phyloP scores from a whole-genome alignment of 2,329 filamentous ascomycete species.

The Tolypocladium pustulatum region DNA sequence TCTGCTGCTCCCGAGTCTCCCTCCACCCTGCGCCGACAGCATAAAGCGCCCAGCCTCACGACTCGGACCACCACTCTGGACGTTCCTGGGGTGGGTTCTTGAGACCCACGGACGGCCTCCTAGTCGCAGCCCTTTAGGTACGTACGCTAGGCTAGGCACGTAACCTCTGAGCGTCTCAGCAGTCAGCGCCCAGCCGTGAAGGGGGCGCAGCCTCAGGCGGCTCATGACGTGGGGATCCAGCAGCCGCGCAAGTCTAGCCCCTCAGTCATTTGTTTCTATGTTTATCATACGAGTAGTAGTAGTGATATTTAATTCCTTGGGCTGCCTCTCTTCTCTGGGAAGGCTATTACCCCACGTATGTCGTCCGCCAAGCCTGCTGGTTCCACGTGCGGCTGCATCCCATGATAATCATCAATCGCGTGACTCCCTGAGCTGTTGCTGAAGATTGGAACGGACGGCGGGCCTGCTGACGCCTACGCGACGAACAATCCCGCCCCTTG shows the following conservation, averaged over 20 bases:
- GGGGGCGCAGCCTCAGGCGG: background rate
- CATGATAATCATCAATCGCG: background rate
- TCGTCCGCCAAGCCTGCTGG: background rate
- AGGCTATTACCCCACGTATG: background rate
- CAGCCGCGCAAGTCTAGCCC: background rate
- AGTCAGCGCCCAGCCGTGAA: background rate
- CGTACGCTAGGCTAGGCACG: background rate
- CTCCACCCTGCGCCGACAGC: background rate
- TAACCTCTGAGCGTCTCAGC: background rate
- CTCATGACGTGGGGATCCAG: background rate
- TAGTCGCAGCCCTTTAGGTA: background rate
- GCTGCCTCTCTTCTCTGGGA: background rate
- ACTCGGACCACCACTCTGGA: background rate
- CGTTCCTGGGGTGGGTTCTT: background rate
- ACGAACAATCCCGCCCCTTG: background rate
- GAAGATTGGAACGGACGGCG: background rate
- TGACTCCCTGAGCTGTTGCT: background rate
- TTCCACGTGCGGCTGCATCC: background rate
- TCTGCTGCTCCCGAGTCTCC: background rate
- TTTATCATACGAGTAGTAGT: background rate
- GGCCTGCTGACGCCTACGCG: background rate
- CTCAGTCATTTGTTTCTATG: background rate
- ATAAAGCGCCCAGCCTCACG: background rate
- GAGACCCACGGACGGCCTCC: background rate
- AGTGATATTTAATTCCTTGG: background rate